Evolutionary conservation across 371 early-diverging fungal species (phyloP), one percentile per base, ranked within the genome.

Genomic region (Dinochytrium kinnereticum): DNA sequence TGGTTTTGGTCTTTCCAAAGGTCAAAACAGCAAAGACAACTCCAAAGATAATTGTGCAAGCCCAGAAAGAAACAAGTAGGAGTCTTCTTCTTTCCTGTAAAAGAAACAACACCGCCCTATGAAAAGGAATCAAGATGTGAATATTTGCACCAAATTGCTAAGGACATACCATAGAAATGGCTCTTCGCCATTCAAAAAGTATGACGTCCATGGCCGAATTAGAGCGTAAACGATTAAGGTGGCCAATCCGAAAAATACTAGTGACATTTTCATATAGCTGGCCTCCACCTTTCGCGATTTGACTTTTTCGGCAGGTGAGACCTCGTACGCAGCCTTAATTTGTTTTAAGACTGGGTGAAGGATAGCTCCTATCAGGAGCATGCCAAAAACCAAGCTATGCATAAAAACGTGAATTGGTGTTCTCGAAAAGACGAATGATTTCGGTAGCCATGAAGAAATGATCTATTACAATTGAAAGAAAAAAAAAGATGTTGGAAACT

Each of bases 331-430:
- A 86, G 88, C 30, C 44, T 44, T 44, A 84, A 76, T 50, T 73
- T 78, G 76, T 64, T 86, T 81, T 28, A 93, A 72, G 1, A 91
- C 71, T 0, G 91, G 91, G 33, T 81, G 81, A 1, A 84, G 57
- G 0, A 87, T 26, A 5, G 88, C 69, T 2, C 92, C 92, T 61
- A 91, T 88, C 31, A 91, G 73, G 1, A 92, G 37, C 86, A 91
- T 91, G 0, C 93, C 93, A 17, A 91, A 77, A n/a, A 92, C 79
- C 2, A 93, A 73, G 81, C 73, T 76, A 66, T 59, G 87, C 80
- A 66, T 76, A 70, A 67, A 77, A 69, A 59, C 75, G 71, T 53
- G 82, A 5, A 84, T 72, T 2, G 80, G 72, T 1, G 37, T 7
- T 26, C 74, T 34, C 24, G 13, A 5, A n/a, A 61, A 24, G 21